phyloP scores from a whole-genome alignment of 2,329 filamentous ascomycete species.

The Tothia fuscella region DNA sequence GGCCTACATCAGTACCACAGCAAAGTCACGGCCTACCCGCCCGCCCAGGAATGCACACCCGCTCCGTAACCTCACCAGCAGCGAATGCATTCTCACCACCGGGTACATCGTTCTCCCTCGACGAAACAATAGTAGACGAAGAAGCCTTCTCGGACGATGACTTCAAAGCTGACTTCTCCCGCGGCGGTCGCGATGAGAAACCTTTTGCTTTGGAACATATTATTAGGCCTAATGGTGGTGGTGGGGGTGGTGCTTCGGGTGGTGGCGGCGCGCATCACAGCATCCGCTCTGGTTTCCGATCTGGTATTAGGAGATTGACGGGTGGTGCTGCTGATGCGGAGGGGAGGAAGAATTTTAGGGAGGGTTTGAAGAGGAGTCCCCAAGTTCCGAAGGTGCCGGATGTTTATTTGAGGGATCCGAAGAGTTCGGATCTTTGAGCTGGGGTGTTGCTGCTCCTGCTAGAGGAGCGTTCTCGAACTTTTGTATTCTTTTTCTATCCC shows the following conservation, averaged over 20 bases:
- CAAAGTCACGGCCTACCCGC: slow-evolving; percentile 16
- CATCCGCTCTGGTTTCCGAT: slow-evolving; percentile 22
- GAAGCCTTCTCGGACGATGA: slow-evolving; percentile 73
- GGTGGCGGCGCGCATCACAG: no score
- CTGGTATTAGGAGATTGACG: slow-evolving; percentile 50
- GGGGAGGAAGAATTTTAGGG: slow-evolving; percentile 27
- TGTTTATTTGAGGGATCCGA: slow-evolving; percentile 26
- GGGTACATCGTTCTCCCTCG: slow-evolving; percentile 41
- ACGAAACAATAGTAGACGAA: slow-evolving; percentile 51
- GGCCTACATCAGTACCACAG: slow-evolving; percentile 17
- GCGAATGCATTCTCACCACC: slow-evolving; percentile 31
- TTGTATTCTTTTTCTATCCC: no score
- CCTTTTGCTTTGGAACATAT: slow-evolving; percentile 32
- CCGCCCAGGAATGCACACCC: slow-evolving; percentile 60
- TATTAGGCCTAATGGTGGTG: slow-evolving; percentile 47
- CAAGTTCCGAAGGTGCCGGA: slow-evolving; percentile 38
- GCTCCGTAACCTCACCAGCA: slow-evolving; percentile 73
- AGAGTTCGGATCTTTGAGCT: slow-evolving; percentile 19
- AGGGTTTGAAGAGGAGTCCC: slow-evolving; percentile 29
- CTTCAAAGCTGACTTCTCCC: slow-evolving; percentile 32
- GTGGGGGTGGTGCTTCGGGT: no score
- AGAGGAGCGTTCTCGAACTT: no score
- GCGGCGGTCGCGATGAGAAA: slow-evolving; percentile 10
- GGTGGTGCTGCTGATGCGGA: slow-evolving; percentile 36
- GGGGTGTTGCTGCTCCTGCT: no score